phyloP scores from a whole-genome alignment of 345 rosid species.

The Eucalyptus regnans region DNA sequence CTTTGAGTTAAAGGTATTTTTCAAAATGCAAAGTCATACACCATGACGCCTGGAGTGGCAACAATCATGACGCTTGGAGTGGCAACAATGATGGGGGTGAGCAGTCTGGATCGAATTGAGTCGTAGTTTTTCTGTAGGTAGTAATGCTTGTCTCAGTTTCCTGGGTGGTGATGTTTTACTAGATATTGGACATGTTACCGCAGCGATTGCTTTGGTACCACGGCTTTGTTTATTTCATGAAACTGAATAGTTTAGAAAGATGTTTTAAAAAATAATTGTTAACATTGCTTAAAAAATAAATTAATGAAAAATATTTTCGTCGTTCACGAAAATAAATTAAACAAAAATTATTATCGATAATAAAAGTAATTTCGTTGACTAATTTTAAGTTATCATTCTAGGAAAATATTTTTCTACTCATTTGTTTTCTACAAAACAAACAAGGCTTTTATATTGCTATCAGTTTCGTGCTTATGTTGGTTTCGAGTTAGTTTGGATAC shows the following conservation, averaged over 20 bases:
- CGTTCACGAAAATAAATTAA: fast-evolving
- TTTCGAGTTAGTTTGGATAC: not conserved
- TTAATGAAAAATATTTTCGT: not conserved
- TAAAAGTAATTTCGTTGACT: not conserved
- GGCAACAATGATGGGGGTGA: not conserved
- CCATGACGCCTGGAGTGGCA: not conserved
- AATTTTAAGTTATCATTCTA: not conserved
- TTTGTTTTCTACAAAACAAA: not conserved
- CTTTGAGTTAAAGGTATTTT: no score
- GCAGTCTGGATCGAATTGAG: not conserved
- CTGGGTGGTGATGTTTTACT: not conserved
- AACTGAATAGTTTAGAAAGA: fast-evolving
- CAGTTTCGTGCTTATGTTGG: not conserved
- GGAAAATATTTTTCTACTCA: not conserved
- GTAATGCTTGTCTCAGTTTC: not conserved
- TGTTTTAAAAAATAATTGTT: not conserved
- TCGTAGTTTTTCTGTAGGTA: not conserved
- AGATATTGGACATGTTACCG: not conserved
- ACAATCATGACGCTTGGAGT: not conserved
- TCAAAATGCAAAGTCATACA: not conserved
- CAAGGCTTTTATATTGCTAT: not conserved
- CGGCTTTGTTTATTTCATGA: not conserved
- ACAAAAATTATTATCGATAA: not conserved
- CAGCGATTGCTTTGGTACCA: not conserved
- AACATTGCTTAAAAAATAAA: not conserved